Percentiles rank a stretch among this genome's conserved stretches.
Conservation (phyloP, 345 rosid genomes). For the Citrus glauca region DNA sequence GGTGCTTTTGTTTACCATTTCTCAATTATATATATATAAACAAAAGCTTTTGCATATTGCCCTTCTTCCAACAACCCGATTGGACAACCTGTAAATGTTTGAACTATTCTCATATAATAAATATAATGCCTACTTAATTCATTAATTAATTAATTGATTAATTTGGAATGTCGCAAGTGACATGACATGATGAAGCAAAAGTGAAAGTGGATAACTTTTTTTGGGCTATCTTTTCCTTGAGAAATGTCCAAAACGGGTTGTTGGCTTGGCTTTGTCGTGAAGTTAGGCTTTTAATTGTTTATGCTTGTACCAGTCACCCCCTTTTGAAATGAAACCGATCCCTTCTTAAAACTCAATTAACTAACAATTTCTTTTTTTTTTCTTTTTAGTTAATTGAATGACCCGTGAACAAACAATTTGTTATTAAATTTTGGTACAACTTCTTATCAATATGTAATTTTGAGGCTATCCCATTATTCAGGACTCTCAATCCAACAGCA, state of each 20-base stretch:
- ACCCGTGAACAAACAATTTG: conserved; percentile 21
- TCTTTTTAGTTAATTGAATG: conserved; percentile 9
- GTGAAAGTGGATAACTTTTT: not conserved
- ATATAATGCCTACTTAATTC: not conserved
- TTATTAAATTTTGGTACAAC: conserved; percentile 7
- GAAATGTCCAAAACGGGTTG: conserved; percentile 21
- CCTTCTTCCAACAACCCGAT: not conserved
- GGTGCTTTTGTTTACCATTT: not conserved
- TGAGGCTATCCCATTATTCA: not conserved
- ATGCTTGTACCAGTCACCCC: conserved; percentile 6
- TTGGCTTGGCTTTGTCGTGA: conserved; percentile 37
- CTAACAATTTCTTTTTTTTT: not conserved
- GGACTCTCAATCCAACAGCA: not conserved
- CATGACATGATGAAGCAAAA: conserved; percentile 8
- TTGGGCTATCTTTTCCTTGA: not conserved
- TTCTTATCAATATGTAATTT: not conserved
- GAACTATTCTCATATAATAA: not conserved
- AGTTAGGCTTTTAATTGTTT: conserved; percentile 24
- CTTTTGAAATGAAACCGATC: conserved; percentile 18
- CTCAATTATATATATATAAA: not conserved
- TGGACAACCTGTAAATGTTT: conserved; percentile 7
- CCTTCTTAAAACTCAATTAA: conserved; percentile 5
- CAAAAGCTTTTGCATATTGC: not conserved
- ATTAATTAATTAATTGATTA: not conserved
- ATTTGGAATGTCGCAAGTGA: not conserved